Evolutionary conservation across 2,329 filamentous ascomycete genomes (phyloP).

Genomic region (Claviceps quebecensis): DNA sequence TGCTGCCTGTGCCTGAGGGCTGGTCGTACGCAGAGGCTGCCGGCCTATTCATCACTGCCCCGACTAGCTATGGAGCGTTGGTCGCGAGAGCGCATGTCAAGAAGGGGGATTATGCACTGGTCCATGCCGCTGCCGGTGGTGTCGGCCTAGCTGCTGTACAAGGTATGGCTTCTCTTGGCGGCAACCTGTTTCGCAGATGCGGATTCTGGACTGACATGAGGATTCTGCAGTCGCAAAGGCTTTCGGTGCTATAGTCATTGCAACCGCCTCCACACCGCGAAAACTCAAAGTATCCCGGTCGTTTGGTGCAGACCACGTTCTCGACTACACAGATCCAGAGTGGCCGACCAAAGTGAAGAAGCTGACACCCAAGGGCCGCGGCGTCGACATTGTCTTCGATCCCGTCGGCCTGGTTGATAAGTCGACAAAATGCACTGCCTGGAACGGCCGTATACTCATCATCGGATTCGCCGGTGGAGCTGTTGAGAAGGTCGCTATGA

Average conservation of each 20-base stretch:
- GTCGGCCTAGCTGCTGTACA: conserved; percentile 87
- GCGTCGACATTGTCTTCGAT: conserved; percentile 91
- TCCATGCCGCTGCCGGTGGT: conserved; percentile 85
- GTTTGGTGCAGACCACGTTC: conserved; percentile 72
- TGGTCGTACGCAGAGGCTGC: conserved; percentile 80
- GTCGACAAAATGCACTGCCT: conserved; percentile 81
- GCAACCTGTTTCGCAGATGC: not conserved
- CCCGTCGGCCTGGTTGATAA: conserved; percentile 81
- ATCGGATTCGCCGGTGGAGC: conserved; percentile 64
- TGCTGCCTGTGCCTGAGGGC: conserved; percentile 62
- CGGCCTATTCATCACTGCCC: conserved; percentile 81
- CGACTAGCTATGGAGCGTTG: conserved; percentile 75
- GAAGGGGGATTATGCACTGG: conserved; percentile 70
- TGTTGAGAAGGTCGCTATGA: conserved; percentile 87
- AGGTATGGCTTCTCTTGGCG: conserved; percentile 21
- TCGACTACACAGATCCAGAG: conserved; percentile 57
- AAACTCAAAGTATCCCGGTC: conserved; percentile 67
- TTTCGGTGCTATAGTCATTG: conserved; percentile 80
- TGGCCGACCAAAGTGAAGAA: conserved; percentile 61
- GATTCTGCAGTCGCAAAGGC: conserved; percentile 61
- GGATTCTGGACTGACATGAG: not conserved
- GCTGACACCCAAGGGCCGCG: conserved; percentile 54
- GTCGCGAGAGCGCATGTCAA: conserved; percentile 66
- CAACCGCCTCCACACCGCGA: conserved; percentile 67
- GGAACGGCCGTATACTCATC: conserved; percentile 79